Conservation (phyloP, 306 rosid species). For the Cicer yamashitae region DNA sequence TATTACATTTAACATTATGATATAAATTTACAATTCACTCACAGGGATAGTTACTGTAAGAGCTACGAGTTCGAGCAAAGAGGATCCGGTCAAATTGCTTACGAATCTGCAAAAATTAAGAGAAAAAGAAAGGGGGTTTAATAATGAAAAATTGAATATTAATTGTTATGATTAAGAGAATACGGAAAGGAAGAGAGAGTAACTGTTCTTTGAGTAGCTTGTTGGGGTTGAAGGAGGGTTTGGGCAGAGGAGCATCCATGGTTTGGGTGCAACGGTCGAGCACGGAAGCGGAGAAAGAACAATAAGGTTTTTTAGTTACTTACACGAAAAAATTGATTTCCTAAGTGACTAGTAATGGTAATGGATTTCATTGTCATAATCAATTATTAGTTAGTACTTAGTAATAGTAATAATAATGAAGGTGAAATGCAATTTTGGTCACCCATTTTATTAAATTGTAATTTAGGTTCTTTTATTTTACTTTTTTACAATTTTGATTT, state of each 20-base stretch:
- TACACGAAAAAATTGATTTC: no score
- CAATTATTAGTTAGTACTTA: no score
- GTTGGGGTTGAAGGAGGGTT: slow-evolving; percentile 62
- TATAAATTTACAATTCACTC: slow-evolving; percentile 2
- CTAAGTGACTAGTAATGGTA: no score
- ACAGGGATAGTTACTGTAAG: slow-evolving; percentile 52
- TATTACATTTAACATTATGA: background rate
- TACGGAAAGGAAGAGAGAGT: background rate
- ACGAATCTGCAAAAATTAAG: slow-evolving; percentile 40
- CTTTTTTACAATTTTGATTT: no score
- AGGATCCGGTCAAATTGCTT: slow-evolving; percentile 56
- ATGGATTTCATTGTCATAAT: no score
- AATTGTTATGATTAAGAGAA: slow-evolving; percentile 7
- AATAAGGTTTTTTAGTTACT: background rate
- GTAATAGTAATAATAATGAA: no score
- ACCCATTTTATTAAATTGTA: no score
- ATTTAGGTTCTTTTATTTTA: no score
- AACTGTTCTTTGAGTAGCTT: slow-evolving; percentile 89
- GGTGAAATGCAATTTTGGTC: no score
- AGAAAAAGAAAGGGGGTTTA: background rate
- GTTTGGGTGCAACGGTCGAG: background rate
- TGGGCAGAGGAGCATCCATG: slow-evolving; percentile 63
- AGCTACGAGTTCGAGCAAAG: slow-evolving; percentile 62
- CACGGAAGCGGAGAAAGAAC: background rate
- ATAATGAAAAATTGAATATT: background rate